Evolutionary conservation across 1,284 basidiomycete species (phyloP).

Genomic region (Apiotrichum domesticum): DNA sequence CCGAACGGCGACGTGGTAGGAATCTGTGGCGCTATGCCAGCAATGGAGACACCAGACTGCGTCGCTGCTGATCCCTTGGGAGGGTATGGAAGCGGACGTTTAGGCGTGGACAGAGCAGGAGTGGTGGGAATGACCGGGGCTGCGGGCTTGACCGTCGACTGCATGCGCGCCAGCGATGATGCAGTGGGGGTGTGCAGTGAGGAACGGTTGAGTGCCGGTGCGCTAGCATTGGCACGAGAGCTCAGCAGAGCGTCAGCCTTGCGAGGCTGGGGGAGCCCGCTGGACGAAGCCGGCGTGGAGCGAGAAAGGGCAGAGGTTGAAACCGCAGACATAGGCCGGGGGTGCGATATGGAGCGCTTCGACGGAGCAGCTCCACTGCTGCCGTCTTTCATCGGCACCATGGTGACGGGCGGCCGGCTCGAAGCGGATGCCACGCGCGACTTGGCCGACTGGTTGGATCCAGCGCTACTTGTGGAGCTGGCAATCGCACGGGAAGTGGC

Average conservation of each 20-base stretch:
- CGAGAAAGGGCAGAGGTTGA: background rate
- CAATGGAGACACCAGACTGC: background rate
- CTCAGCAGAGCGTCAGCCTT: background rate
- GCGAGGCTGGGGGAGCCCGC: background rate
- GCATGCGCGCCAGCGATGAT: conserved; percentile 38
- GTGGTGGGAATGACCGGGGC: background rate
- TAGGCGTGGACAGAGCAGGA: conserved; percentile 5
- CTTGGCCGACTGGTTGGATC: no score
- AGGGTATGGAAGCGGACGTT: conserved; percentile 8
- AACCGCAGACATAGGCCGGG: background rate
- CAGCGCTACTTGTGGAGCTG: background rate
- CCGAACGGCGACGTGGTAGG: conserved; percentile 25
- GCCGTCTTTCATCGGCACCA: conserved; percentile 13
- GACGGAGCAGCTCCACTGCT: background rate
- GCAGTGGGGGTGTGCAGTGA: conserved; percentile 37
- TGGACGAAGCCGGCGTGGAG: background rate
- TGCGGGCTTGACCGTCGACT: conserved; percentile 37
- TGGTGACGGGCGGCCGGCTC: conserved; percentile 1
- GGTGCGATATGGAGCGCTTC: background rate
- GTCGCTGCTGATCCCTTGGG: conserved; percentile 1
- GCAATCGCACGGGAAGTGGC: background rate
- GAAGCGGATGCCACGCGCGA: background rate
- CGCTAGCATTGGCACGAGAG: background rate
- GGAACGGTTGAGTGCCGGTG: conserved; percentile 1
- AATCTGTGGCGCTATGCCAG: conserved; percentile 5